Conservation (phyloP, 306 rosid species). For the Macrotyloma uniflorum region DNA sequence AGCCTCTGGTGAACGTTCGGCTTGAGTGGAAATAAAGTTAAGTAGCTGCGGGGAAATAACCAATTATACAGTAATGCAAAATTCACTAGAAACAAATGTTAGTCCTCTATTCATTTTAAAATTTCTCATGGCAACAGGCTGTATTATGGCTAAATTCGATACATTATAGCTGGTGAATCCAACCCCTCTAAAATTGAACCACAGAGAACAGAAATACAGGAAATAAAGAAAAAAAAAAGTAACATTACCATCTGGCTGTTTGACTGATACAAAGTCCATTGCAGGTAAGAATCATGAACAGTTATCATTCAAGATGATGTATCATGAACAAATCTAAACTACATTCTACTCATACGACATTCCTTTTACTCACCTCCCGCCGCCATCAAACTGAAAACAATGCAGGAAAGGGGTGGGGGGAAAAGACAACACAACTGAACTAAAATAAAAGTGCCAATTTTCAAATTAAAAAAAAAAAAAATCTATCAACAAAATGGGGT, state of each 20-base stretch:
- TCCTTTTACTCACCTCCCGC: not conserved
- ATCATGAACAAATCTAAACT: conserved; percentile 14
- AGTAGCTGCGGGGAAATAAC: conserved; percentile 3
- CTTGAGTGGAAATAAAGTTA: too few relatives aligned
- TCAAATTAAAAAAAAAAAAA: not conserved
- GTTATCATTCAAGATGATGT: conserved; percentile 10
- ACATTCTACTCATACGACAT: not conserved
- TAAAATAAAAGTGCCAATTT: not conserved
- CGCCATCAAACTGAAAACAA: not conserved
- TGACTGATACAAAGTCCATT: conserved; percentile 76
- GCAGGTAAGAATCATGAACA: conserved; percentile 78
- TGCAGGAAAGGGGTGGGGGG: not conserved
- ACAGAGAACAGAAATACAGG: not conserved
- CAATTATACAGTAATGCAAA: too few relatives aligned
- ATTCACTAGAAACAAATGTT: too few relatives aligned
- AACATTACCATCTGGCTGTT: conserved; percentile 52
- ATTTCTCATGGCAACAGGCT: too few relatives aligned
- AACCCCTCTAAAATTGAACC: not conserved
- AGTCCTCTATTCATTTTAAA: too few relatives aligned
- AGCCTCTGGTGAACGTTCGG: too few relatives aligned
- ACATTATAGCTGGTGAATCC: not conserved
- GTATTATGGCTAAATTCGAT: not conserved
- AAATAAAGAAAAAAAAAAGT: conserved; percentile 3
- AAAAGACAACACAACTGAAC: not conserved
- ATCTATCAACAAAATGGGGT: not conserved